These are phyloP conservation scores for Scenedesmus sp. DNA, from an alignment of 163 green algal genomes.

Conservation along the genomic window DNA sequence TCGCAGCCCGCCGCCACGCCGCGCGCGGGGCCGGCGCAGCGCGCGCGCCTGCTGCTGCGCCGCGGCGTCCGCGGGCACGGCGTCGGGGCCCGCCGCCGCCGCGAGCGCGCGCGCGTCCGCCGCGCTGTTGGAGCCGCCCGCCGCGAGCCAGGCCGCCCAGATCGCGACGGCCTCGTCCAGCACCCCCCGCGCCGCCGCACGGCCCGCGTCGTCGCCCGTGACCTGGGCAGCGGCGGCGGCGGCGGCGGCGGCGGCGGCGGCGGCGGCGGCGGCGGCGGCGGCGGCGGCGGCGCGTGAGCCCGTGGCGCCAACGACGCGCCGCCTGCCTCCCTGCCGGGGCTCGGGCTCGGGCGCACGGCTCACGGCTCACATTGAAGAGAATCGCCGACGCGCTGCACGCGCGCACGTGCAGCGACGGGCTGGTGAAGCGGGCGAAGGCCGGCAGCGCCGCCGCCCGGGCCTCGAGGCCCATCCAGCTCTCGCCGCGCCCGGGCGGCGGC, in stretches of 20 bases:
- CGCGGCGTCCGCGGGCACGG: not conserved
- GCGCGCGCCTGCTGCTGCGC: not conserved
- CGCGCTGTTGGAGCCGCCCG: slow-evolving; percentile 5
- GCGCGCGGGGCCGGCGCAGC: not conserved
- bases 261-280: too few species aligned
- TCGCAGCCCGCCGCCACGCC: not conserved
- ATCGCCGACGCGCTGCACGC: slow-evolving; percentile 10
- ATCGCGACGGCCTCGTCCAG: not conserved
- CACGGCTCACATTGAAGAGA: slow-evolving; percentile 32
- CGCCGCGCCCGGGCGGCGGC: slow-evolving; percentile 1
- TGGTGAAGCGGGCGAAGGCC: slow-evolving; percentile 22
- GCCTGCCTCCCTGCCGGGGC: too few species aligned
- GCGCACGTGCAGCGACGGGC: slow-evolving; percentile 28
- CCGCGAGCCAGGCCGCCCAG: slow-evolving; percentile 1
- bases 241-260: too few species aligned
- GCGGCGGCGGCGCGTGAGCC: too few species aligned
- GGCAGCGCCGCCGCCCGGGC: not conserved
- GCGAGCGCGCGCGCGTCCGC: not conserved
- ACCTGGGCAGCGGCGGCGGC: too few species aligned
- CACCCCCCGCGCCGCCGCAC: not conserved
- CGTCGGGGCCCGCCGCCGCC: not conserved
- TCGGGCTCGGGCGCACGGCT: too few species aligned
- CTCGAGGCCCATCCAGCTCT: slow-evolving; percentile 22
- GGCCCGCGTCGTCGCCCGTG: not conserved
- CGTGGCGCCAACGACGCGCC: too few species aligned